Evolutionary conservation across 306 rosid species (phyloP).

Genomic region (Fragaria nilgerrensis): DNA sequence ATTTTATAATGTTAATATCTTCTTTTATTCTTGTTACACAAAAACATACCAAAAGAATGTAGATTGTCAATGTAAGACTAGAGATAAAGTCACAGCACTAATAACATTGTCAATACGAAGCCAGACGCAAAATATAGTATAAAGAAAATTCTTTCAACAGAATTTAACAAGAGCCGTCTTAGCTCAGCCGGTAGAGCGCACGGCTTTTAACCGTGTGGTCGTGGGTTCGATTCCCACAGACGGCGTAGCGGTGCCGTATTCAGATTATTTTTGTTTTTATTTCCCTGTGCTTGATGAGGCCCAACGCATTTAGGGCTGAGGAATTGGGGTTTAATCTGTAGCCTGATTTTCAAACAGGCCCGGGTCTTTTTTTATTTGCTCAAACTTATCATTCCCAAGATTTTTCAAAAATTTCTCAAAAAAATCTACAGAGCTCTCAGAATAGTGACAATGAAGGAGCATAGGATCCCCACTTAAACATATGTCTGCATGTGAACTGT

Average conservation of each 20-base stretch:
- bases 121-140: no score
- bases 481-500: constrained; percentile 3
- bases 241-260: neutral
- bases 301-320: neutral
- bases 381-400: neutral
- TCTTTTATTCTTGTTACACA: no score
- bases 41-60: no score
- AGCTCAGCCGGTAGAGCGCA: constrained; percentile 8
- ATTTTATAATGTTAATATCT: no score
- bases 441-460: neutral
- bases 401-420: no score
- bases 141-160: no score
- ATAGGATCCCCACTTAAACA: constrained; percentile 5
- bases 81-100: no score
- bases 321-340: neutral
- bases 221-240: constrained; percentile 14
- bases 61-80: no score
- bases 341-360: neutral
- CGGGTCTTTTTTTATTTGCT: no score
- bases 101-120: no score
- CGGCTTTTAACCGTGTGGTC: constrained; percentile 15
- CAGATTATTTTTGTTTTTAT: neutral
- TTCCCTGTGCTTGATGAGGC: neutral
- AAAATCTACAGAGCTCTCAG: neutral
- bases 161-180: neutral